Evolutionary conservation across 108 stramenopile genomes (phyloP), one percentile per base, ranked within the genome.

Genomic region (Seminavis robusta): DNA sequence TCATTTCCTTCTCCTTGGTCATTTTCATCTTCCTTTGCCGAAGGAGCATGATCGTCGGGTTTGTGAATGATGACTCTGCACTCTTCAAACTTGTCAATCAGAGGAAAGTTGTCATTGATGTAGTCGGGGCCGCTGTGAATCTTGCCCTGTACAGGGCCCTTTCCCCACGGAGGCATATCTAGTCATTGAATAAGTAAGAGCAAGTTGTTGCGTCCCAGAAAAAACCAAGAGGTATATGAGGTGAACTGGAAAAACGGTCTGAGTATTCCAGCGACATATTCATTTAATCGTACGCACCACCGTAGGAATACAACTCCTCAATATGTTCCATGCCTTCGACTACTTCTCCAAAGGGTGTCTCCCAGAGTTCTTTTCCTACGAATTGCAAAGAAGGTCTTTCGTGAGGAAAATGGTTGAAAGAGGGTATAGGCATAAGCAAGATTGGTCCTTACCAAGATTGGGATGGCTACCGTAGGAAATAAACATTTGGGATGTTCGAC

Each of bases 291-390:
- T n/a, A n/a, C n/a, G n/a, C n/a, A n/a, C n/a, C 92, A 4, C 92
- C 92, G 65, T 90, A 90, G 19, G 56, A 59, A 55, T 87, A 82
- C 57, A 88, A 84, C 15, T 82, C 10, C 65, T 24, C 58, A 4
- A 50, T 28, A 51, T 69, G 67, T 10, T 79, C 73, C 52, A 78
- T 61, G 1, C 89, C 81, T 56, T 83, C 73, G 36, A 80, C 77
- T 8, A 86, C 71, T 52, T 76, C 46, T 13, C 78, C 92, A 65
- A 94, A 77, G 1, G 92, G 92, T 10, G 92, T 94, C 65, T 94
- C 92, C 89, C 84, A 86, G 24, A 48, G 28, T 38, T 61, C 10
- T 15, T 25, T 16, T 26, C 47, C 48, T 26, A 48, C 49, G 15
- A 13, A 16, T 16, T 43, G 17, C n/a, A 6, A 21, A 16, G 20